Conservation (phyloP, 1,284 basidiomycete genomes). For the Neonothopanus nambi region DNA sequence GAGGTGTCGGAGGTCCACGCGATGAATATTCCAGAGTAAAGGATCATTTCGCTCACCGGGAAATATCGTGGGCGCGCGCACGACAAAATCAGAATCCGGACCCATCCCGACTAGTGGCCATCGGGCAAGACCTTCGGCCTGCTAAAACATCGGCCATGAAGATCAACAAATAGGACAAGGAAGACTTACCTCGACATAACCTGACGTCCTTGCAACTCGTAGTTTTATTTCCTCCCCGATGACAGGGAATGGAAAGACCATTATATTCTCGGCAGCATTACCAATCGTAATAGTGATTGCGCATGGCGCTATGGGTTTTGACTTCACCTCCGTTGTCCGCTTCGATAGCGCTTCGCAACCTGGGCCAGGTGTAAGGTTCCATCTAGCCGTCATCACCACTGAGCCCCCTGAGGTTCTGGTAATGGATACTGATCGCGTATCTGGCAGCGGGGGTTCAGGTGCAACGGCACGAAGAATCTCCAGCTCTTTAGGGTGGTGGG, state of each 20-base stretch:
- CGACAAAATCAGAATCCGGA: too few relatives aligned
- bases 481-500: conserved; percentile 4
- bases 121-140: not conserved
- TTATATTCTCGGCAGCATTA: conserved; percentile 24
- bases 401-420: not conserved
- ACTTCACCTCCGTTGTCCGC: not conserved
- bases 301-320: conserved; percentile 33
- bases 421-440: not conserved
- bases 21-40: conserved; percentile 30
- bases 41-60: too few relatives aligned
- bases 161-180: not conserved
- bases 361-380: conserved; percentile 24
- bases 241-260: conserved; percentile 35
- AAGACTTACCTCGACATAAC: conserved; percentile 31
- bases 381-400: conserved; percentile 23
- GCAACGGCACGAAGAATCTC: conserved; percentile 21
- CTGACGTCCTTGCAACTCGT: conserved; percentile 31
- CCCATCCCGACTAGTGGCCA: too few relatives aligned
- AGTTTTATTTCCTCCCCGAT: conserved; percentile 26
- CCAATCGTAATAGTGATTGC: conserved; percentile 31
- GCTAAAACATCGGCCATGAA: not conserved
- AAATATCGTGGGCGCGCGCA: too few relatives aligned
- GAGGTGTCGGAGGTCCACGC: conserved; percentile 24
- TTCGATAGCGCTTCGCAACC: conserved; percentile 16
- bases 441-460: not conserved